Evolutionary conservation across 805 yeast genomes (phyloP).

Genomic region (Ogataea nonfermentans): DNA sequence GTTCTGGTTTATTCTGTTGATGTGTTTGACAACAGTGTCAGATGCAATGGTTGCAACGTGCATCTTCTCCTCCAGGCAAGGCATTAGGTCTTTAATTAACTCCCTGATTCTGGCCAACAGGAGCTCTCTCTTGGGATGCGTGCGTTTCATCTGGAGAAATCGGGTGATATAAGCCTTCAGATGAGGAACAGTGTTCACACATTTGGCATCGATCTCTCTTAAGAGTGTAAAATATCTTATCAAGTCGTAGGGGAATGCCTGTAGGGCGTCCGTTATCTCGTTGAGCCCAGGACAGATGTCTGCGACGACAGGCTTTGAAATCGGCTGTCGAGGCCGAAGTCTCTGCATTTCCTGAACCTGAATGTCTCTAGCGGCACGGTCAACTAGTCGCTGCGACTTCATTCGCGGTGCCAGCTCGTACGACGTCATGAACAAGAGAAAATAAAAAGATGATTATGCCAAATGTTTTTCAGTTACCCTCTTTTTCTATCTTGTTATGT

Average conservation of each 20-base stretch:
- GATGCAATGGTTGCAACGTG: conserved; percentile 92
- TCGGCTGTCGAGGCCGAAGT: conserved; percentile 17
- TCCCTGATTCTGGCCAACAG: conserved; percentile 42
- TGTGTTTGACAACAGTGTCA: conserved; percentile 67
- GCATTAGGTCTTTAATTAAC: conserved; percentile 67
- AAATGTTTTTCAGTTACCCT: conserved; percentile 5
- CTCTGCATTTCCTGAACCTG: conserved; percentile 10
- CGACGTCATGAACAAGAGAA: conserved; percentile 19
- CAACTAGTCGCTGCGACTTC: conserved; percentile 29
- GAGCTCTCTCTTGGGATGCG: conserved; percentile 38
- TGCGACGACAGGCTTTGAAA: conserved; percentile 24
- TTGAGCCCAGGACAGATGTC: conserved; percentile 80
- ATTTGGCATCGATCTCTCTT: conserved; percentile 94
- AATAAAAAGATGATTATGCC: neutral
- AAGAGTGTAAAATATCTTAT: conserved; percentile 82
- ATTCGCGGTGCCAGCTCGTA: conserved; percentile 29
- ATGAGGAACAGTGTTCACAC: conserved; percentile 70
- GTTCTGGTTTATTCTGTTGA: conserved; percentile 74
- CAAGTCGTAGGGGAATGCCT: conserved; percentile 82
- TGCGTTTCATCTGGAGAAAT: conserved; percentile 41
- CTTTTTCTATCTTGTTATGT: neutral
- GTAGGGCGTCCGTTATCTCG: conserved; percentile 87
- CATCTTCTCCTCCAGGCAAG: conserved; percentile 95
- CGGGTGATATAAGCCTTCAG: conserved; percentile 53
- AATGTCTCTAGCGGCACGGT: conserved; percentile 22